A percentile compares a stretch with the other conserved stretches of the same genome.
Conservation (phyloP, 2,329 filamentous ascomycete genomes). For the Ramularia collo-cygni region DNA sequence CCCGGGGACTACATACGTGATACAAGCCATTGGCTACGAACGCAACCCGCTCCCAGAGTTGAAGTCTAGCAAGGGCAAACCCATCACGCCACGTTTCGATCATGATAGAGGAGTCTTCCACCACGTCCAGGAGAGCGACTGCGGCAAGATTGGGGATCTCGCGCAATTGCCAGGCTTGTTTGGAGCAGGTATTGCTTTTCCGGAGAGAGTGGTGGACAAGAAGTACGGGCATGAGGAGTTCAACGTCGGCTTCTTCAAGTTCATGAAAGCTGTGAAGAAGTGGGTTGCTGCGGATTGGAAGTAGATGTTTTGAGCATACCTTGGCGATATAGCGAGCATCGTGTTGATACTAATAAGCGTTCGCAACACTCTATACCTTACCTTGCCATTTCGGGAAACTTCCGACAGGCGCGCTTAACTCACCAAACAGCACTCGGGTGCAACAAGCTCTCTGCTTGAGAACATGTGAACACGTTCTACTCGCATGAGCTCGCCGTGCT, state of each 20-base stretch:
- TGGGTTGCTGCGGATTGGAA: constrained; percentile 48
- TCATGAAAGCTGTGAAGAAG: constrained; percentile 55
- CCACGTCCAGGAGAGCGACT: constrained; percentile 16
- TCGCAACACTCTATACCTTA: no score
- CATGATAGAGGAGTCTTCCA: constrained; percentile 35
- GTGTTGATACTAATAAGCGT: no score
- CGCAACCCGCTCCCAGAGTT: constrained; percentile 46
- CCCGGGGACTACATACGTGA: constrained; percentile 45
- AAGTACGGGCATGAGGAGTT: constrained; percentile 55
- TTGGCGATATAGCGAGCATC: no score
- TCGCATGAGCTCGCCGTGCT: no score
- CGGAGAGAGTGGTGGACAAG: constrained; percentile 54
- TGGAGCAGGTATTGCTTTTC: constrained; percentile 59
- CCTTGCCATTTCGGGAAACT: no score
- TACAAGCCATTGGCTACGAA: constrained; percentile 55
- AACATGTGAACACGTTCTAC: no score
- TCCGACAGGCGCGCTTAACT: no score
- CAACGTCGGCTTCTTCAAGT: constrained; percentile 59
- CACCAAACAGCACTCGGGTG: no score
- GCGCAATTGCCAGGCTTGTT: constrained; percentile 46
- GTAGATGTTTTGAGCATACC: neutral
- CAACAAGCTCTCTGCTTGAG: no score
- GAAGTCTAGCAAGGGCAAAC: constrained; percentile 26
- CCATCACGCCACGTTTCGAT: constrained; percentile 37
- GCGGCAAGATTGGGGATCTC: constrained; percentile 12